These are phyloP conservation scores for Entomortierella beljakovae DNA, from an alignment of 192 early-diverging fungal genomes.

Conservation along the genomic window DNA sequence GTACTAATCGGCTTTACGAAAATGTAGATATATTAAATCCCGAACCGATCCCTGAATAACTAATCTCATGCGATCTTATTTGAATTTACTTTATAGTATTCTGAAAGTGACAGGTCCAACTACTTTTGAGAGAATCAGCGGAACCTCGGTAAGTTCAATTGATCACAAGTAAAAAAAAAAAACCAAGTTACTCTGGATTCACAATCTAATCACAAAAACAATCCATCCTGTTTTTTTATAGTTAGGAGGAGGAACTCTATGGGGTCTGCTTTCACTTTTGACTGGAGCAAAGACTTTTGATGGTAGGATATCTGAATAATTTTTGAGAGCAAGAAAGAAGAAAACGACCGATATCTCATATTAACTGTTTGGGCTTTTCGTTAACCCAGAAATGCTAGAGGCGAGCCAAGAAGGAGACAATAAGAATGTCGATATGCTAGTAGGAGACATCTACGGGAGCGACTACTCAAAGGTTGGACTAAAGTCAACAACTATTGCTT, in stretches of 20 bases:
- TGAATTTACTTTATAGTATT: constrained; percentile 63
- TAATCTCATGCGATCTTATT: neutral
- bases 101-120: constrained; percentile 92
- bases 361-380: neutral
- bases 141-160: constrained; percentile 68
- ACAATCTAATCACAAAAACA: neutral
- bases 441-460: constrained; percentile 95
- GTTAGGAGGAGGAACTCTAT: constrained; percentile 96
- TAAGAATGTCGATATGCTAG: constrained; percentile 86
- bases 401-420: constrained; percentile 93
- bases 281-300: constrained; percentile 92
- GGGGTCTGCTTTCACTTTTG: constrained; percentile 91
- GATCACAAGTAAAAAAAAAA: no score
- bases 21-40: no score
- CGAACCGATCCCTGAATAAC: neutral
- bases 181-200: no score
- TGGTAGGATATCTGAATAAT: constrained; percentile 45
- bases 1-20: constrained; percentile 34
- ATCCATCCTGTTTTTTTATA: constrained; percentile 17
- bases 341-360: neutral
- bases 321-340: neutral
- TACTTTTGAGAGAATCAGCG: constrained; percentile 90
- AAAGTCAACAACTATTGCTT: constrained; percentile 93
- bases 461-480: constrained; percentile 95
- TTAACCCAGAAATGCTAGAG: constrained; percentile 76